Evolutionary conservation across 139 green algal species (phyloP).

Genomic region (Tetradesmus obliquus): DNA sequence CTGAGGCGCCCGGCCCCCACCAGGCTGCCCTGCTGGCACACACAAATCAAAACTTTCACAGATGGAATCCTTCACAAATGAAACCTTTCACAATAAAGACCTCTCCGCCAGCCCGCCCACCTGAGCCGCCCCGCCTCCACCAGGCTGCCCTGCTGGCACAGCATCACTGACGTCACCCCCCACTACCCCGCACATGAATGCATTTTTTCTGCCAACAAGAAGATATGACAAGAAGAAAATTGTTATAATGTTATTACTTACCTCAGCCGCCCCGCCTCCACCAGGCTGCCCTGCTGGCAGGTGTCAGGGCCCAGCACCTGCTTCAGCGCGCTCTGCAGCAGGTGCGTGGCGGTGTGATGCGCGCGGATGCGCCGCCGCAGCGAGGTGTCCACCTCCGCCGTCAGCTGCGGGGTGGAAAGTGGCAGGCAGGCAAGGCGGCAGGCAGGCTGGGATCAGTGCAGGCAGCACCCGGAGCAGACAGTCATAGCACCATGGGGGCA

Average conservation of each 20-base stretch:
- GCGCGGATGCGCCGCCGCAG: constrained; percentile 55
- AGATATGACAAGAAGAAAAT: no score
- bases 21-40: constrained; percentile 90
- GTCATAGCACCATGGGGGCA: no score
- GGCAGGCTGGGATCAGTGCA: no score
- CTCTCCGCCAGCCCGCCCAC: neutral
- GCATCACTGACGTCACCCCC: no score
- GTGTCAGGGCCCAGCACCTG: constrained; percentile 87
- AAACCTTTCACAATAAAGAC: no score
- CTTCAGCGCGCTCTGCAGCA: constrained; percentile 87
- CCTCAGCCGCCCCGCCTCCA: constrained; percentile 79
- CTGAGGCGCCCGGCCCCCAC: constrained; percentile 77
- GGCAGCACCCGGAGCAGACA: no score
- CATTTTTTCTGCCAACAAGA: no score
- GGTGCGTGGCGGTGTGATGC: constrained; percentile 95
- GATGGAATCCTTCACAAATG: no score
- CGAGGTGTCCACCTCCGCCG: constrained; percentile 69
- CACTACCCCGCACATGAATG: no score
- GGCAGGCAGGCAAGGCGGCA: neutral
- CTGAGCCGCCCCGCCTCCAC: constrained; percentile 76
- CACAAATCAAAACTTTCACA: no score
- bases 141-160: constrained; percentile 89
- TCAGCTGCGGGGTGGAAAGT: constrained; percentile 57
- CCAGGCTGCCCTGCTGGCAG: constrained; percentile 89
- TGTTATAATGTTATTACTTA: no score